A percentile compares a stretch with the other conserved stretches of the same genome.
phyloP scores from a whole-genome alignment of 192 early-diverging fungal genomes.

The Helicostylum pulchrum region DNA sequence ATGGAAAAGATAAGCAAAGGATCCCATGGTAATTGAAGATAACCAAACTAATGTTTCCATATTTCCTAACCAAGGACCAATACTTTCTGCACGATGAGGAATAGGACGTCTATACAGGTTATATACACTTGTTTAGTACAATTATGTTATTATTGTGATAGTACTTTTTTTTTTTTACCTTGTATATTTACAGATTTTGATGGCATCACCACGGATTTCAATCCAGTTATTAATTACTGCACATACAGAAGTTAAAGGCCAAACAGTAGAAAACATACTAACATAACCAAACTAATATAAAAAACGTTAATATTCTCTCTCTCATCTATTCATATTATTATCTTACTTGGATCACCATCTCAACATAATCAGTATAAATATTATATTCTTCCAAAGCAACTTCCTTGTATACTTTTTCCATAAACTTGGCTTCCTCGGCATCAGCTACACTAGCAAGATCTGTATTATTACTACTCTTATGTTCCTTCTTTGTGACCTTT shows the following conservation, averaged over 20 bases:
- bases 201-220: constrained; percentile 86
- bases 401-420: constrained; percentile 56
- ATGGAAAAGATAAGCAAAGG: constrained; percentile 53
- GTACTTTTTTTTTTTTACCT: constrained; percentile 30
- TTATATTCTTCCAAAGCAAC: constrained; percentile 71
- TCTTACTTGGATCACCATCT: constrained; percentile 84
- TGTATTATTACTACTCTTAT: constrained; percentile 16
- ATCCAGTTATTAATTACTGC: constrained; percentile 89
- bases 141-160: constrained; percentile 10
- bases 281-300: constrained; percentile 76
- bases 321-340: not conserved
- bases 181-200: constrained; percentile 80
- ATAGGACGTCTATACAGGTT: constrained; percentile 27
- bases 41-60: constrained; percentile 47
- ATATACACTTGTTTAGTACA: not conserved
- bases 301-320: not conserved
- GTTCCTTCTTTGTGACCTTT: constrained; percentile 4
- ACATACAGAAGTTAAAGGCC: constrained; percentile 80
- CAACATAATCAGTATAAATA: constrained; percentile 85
- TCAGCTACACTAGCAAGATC: constrained; percentile 20
- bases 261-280: constrained; percentile 78
- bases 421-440: constrained; percentile 38
- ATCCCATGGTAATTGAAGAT: constrained; percentile 58
- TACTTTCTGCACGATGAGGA: constrained; percentile 32
- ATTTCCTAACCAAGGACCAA: constrained; percentile 39